A percentile compares a stretch with the other conserved stretches of the same genome.
Evolutionary conservation across 2,329 filamentous ascomycete genomes (phyloP).

Genomic region (Talaromyces islandicus): DNA sequence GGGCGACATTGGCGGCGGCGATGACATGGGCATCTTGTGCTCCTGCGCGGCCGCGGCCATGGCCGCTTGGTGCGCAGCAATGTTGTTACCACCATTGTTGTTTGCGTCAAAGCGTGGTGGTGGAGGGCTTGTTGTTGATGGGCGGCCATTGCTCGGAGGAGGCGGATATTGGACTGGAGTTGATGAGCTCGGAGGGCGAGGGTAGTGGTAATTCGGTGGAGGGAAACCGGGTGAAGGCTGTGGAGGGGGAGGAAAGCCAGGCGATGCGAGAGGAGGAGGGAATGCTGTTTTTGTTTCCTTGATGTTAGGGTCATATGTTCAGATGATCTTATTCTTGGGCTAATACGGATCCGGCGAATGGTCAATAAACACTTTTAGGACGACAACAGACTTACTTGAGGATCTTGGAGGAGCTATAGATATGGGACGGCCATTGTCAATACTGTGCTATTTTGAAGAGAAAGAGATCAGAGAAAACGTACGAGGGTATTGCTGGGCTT

Average conservation of each 20-base stretch:
- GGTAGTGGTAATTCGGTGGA: conserved; percentile 15
- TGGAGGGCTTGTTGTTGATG: conserved; percentile 2
- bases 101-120: conserved; percentile 14
- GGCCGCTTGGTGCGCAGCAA: conserved; percentile 40
- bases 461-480: conserved; percentile 4
- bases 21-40: conserved; percentile 89
- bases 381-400: conserved; percentile 6
- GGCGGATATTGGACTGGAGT: neutral
- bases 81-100: neutral
- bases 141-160: neutral
- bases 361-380: neutral
- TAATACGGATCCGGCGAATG: neutral
- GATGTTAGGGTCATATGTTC: neutral
- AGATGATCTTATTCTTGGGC: neutral
- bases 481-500: conserved; percentile 13
- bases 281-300: conserved; percentile 14
- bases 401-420: conserved; percentile 11
- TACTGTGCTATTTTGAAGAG: neutral
- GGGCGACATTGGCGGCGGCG: conserved; percentile 62
- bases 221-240: conserved; percentile 17
- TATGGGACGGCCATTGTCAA: neutral
- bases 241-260: conserved; percentile 14
- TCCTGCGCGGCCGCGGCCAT: conserved; percentile 82
- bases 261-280: conserved; percentile 18
- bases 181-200: neutral